Conservation (phyloP, 2,329 filamentous ascomycete species). For the Drechslera avenae region DNA sequence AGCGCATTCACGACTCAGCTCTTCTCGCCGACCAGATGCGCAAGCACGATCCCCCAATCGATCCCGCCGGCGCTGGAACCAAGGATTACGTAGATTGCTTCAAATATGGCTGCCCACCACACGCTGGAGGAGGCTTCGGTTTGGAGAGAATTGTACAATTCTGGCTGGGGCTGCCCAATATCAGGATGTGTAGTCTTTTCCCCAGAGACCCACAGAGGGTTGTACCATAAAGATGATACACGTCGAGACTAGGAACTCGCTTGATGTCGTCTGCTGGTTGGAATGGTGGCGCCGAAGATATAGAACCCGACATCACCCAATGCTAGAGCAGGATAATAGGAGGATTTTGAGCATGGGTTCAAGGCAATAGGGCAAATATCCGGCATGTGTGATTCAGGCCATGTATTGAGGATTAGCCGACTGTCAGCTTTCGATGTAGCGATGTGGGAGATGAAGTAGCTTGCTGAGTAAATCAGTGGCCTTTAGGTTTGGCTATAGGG, state of each 20-base stretch:
- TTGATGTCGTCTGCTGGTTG: background rate
- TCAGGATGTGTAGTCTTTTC: constrained; percentile 66
- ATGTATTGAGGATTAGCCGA: no score
- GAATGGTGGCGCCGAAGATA: background rate
- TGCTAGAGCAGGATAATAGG: no score
- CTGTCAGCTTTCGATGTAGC: no score
- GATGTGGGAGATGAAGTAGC: no score
- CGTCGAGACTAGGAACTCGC: background rate
- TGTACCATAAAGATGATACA: constrained; percentile 45
- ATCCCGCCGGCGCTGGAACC: constrained; percentile 64
- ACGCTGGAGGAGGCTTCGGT: constrained; percentile 69
- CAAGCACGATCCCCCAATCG: constrained; percentile 60
- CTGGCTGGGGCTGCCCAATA: constrained; percentile 68
- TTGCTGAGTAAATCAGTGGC: no score
- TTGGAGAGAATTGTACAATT: constrained; percentile 71
- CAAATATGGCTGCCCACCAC: constrained; percentile 67
- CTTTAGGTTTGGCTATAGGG: no score
- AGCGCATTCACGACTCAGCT: constrained; percentile 67
- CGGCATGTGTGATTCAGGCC: no score
- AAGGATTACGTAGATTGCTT: constrained; percentile 69
- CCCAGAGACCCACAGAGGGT: constrained; percentile 66
- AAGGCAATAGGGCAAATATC: no score
- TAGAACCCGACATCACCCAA: background rate
- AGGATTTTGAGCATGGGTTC: no score
- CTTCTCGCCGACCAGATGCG: constrained; percentile 64